Percentiles rank a stretch among this genome's conserved stretches.
Evolutionary conservation across 306 rosid genomes (phyloP).

Genomic region (Fragaria nilgerrensis): DNA sequence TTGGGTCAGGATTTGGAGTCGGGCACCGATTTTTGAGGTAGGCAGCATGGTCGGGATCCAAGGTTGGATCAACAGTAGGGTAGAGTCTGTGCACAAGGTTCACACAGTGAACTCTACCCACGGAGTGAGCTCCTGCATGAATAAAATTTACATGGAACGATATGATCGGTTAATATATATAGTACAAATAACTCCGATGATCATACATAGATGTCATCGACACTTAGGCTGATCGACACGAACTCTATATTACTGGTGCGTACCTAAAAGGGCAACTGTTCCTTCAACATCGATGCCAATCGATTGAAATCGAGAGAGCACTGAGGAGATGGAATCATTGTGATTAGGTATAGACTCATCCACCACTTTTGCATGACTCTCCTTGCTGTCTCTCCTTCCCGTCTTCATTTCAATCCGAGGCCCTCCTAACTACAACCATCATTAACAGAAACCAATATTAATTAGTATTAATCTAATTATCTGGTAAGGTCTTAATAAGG

Average conservation of each 20-base stretch:
- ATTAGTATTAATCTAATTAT: not conserved
- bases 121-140: conserved; percentile 72
- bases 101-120: conserved; percentile 73
- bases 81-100: conserved; percentile 63
- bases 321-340: conserved; percentile 58
- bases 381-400: conserved; percentile 70
- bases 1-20: conserved; percentile 55
- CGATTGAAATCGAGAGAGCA: conserved; percentile 69
- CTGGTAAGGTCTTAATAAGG: not conserved
- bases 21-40: conserved; percentile 77
- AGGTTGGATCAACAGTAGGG: conserved; percentile 55
- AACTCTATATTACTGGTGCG: not conserved
- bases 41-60: conserved; percentile 50
- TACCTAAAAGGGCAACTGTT: conserved; percentile 75
- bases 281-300: conserved; percentile 71
- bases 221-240: not conserved
- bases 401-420: conserved; percentile 70
- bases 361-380: conserved; percentile 40
- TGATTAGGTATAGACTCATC: conserved; percentile 67
- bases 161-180: not conserved
- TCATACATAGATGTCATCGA: not conserved
- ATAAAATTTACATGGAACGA: not conserved
- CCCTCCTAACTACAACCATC: conserved; percentile 62
- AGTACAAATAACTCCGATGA: not conserved
- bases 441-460: not conserved